Conservation (phyloP, 768 basidiomycete species). For the Udeniomyces megalosporus region DNA sequence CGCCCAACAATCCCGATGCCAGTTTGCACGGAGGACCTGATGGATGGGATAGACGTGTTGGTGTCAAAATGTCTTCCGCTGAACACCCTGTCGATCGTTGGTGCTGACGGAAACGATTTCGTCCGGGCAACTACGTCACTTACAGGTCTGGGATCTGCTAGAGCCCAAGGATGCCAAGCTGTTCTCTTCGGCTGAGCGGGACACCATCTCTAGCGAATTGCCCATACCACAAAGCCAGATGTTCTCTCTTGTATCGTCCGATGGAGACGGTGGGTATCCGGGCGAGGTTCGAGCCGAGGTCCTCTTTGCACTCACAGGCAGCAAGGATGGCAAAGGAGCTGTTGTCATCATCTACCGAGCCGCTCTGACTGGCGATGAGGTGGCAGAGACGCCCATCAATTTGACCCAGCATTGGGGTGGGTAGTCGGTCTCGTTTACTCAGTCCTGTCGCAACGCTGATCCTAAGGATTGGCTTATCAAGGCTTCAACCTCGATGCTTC, state of each 20-base stretch:
- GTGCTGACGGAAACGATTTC: not conserved
- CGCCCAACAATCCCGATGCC: not conserved
- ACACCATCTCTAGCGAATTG: not conserved
- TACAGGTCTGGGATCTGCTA: conserved; percentile 4
- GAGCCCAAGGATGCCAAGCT: not conserved
- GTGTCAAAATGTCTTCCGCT: not conserved
- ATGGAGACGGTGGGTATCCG: conserved; percentile 12
- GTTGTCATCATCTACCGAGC: conserved; percentile 9
- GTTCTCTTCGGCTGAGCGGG: conserved; percentile 4
- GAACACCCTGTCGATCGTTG: too few species aligned
- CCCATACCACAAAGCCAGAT: conserved; percentile 2
- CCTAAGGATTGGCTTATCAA: not conserved
- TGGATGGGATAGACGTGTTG: conserved; percentile 9
- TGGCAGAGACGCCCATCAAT: conserved; percentile 11
- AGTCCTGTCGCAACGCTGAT: not conserved
- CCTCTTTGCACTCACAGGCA: not conserved
- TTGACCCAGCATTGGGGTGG: conserved; percentile 11
- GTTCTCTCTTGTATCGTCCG: conserved; percentile 1
- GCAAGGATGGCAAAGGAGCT: not conserved
- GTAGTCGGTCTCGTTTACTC: not conserved
- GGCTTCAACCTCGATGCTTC: conserved; percentile 16
- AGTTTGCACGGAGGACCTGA: conserved; percentile 10
- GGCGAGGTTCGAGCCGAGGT: conserved; percentile 8
- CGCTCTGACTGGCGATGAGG: not conserved
- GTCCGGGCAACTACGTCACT: not conserved